These are phyloP conservation scores for Tricholoma furcatifolium DNA, from an alignment of 768 basidiomycete species.

Conservation along the genomic window DNA sequence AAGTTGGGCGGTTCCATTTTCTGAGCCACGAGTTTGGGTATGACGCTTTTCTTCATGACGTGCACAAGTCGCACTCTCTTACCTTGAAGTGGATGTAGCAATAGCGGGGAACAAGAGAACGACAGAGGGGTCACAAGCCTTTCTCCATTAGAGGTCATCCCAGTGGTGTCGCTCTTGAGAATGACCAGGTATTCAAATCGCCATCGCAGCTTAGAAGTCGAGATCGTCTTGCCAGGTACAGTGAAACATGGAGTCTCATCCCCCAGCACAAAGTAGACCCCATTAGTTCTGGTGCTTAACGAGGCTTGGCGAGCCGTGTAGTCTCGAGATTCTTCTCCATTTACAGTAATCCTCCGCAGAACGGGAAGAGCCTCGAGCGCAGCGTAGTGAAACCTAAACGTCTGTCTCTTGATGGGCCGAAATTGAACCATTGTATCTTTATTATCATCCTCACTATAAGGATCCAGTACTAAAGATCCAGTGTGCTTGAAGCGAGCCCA, in stretches of 20 bases:
- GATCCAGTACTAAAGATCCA: conserved; percentile 40
- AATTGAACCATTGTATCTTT: conserved; percentile 64
- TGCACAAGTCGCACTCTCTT: conserved; percentile 69
- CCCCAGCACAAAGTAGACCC: conserved; percentile 74
- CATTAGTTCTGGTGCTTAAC: conserved; percentile 65
- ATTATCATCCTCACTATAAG: conserved; percentile 30
- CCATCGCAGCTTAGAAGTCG: conserved; percentile 55
- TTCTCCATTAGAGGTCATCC: conserved; percentile 59
- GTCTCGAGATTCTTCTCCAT: conserved; percentile 67
- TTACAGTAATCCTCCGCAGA: conserved; percentile 67
- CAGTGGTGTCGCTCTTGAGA: conserved; percentile 48
- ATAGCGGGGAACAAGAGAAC: conserved; percentile 71
- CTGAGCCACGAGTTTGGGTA: conserved; percentile 63
- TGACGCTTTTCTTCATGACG: conserved; percentile 67
- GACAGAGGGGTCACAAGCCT: conserved; percentile 70
- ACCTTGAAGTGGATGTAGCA: conserved; percentile 63
- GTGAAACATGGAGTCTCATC: conserved; percentile 46
- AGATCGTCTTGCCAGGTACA: conserved; percentile 16
- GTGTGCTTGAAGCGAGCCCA: conserved; percentile 57
- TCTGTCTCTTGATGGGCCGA: conserved; percentile 53
- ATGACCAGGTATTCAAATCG: conserved; percentile 78
- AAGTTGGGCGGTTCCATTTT: conserved; percentile 48
- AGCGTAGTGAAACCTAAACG: conserved; percentile 71
- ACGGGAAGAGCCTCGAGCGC: conserved; percentile 65
- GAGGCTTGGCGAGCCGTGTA: conserved; percentile 76